phyloP scores from a whole-genome alignment of 768 basidiomycete genomes.

The Boletus rubroflammeus region DNA sequence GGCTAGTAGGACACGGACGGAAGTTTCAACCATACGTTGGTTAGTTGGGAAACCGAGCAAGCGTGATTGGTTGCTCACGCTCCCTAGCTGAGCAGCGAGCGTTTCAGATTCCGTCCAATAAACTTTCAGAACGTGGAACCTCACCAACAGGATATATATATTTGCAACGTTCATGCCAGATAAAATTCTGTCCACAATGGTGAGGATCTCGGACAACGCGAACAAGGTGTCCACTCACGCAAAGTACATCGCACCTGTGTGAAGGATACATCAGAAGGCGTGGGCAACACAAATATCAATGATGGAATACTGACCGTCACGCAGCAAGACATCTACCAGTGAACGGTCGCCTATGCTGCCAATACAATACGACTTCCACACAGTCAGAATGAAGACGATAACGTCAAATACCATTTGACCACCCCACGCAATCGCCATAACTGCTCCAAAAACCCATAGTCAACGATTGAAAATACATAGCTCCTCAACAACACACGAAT shows the following conservation, averaged over 20 bases:
- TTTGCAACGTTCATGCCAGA: slow-evolving; percentile 5
- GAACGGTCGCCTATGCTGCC: slow-evolving; percentile 1
- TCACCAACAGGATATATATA: slow-evolving; percentile 11
- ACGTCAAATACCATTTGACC: slow-evolving; percentile 19
- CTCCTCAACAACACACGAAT: background rate
- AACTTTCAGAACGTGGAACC: background rate
- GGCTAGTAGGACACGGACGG: background rate
- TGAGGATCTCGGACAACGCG: background rate
- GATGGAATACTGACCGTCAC: slow-evolving; percentile 13
- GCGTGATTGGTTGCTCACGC: too few species aligned
- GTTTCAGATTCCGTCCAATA: too few species aligned
- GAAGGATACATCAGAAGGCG: background rate
- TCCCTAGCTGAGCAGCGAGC: too few species aligned
- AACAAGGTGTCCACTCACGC: slow-evolving; percentile 5
- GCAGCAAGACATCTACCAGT: slow-evolving; percentile 10
- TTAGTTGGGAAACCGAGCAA: background rate
- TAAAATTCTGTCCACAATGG: slow-evolving; percentile 7
- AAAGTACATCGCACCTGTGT: slow-evolving; percentile 17
- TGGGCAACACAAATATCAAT: background rate
- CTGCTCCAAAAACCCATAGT: background rate
- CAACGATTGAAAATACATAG: background rate
- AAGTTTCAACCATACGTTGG: background rate
- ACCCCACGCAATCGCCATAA: slow-evolving; percentile 7
- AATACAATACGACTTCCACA: slow-evolving; percentile 10
- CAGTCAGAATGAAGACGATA: slow-evolving; percentile 21